These are phyloP conservation scores for Penicillium palitans DNA, from an alignment of 2,329 filamentous ascomycete genomes.

Conservation along the genomic window DNA sequence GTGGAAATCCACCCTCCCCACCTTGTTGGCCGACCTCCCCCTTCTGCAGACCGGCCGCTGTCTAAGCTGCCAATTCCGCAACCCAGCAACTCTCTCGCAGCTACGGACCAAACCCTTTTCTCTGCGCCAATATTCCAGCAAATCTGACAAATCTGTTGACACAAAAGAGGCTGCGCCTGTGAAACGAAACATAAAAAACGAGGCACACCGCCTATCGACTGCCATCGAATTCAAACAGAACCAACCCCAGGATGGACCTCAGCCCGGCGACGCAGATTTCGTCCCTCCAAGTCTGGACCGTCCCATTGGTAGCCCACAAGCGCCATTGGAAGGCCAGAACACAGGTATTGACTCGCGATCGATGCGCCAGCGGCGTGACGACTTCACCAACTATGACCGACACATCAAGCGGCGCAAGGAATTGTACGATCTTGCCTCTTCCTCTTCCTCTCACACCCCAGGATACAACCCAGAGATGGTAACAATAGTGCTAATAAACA, in stretches of 20 bases:
- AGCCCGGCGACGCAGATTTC: conserved; percentile 46
- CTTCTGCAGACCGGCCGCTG: conserved; percentile 34
- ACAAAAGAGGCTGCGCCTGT: background rate
- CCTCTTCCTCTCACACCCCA: background rate
- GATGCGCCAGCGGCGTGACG: conserved; percentile 67
- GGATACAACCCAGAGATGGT: background rate
- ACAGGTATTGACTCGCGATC: conserved; percentile 70
- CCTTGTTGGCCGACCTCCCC: conserved; percentile 25
- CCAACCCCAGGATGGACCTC: conserved; percentile 19
- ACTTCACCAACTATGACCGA: conserved; percentile 82
- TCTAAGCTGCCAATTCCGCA: conserved; percentile 40
- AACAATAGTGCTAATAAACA: conserved; percentile 6
- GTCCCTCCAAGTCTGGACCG: conserved; percentile 59
- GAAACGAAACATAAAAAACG: background rate
- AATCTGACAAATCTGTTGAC: conserved; percentile 6
- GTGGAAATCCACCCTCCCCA: conserved; percentile 31
- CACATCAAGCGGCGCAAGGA: conserved; percentile 74
- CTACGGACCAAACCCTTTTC: conserved; percentile 21
- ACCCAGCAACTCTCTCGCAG: conserved; percentile 19
- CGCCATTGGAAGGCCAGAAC: conserved; percentile 78
- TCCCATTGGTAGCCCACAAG: conserved; percentile 77
- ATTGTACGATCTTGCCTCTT: conserved; percentile 56
- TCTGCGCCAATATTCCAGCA: conserved; percentile 34
- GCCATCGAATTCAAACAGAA: conserved; percentile 34
- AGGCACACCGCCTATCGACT: conserved; percentile 9